Conservation (phyloP, 2,329 filamentous ascomycete genomes). For the Zasmidium angulare region DNA sequence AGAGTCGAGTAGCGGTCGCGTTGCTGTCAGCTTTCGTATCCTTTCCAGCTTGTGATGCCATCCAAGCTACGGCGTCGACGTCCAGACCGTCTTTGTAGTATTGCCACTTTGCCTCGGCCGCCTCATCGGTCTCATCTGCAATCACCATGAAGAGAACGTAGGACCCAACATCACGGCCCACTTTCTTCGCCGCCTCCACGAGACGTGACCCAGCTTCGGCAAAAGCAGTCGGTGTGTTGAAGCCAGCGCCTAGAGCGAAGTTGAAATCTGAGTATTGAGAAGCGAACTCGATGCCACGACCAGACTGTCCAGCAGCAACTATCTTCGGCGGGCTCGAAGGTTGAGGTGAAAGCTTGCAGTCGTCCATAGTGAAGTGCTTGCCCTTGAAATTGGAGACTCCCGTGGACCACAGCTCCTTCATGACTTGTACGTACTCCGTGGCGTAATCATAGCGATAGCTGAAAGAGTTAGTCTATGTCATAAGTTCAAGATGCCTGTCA, state of each 20-base stretch:
- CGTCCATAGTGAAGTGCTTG: constrained; percentile 16
- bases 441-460: constrained; percentile 19
- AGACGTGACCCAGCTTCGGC: constrained; percentile 2
- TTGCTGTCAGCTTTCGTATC: constrained; percentile 15
- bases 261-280: constrained; percentile 16
- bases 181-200: constrained; percentile 8
- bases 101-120: constrained; percentile 15
- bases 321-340: constrained; percentile 7
- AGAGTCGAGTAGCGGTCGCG: constrained; percentile 7
- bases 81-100: constrained; percentile 16
- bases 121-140: constrained; percentile 10
- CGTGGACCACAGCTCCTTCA: constrained; percentile 15
- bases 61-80: constrained; percentile 16
- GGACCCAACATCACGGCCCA: constrained; percentile 13
- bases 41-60: constrained; percentile 9
- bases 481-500: not conserved
- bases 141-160: constrained; percentile 19
- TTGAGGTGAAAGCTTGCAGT: constrained; percentile 16
- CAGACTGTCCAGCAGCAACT: constrained; percentile 15
- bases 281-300: constrained; percentile 15
- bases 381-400: constrained; percentile 16
- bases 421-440: constrained; percentile 15
- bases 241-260: constrained; percentile 13
- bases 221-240: constrained; percentile 17
- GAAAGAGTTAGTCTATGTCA: not conserved